phyloP scores from a whole-genome alignment of 2,329 filamentous ascomycete species.

The Fusarium poae region DNA sequence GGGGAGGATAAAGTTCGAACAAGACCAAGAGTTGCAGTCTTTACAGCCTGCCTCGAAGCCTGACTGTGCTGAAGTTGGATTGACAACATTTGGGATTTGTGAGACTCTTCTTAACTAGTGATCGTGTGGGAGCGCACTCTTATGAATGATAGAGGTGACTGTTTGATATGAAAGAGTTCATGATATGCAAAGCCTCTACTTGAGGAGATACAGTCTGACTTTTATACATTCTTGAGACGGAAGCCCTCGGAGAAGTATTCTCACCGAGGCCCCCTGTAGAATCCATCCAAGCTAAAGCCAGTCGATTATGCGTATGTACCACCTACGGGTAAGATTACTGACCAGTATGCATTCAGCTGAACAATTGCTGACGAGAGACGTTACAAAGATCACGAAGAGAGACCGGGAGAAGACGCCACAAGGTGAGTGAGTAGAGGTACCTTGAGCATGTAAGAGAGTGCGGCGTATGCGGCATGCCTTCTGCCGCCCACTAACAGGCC shows the following conservation, averaged over 20 bases:
- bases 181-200: slow-evolving; percentile 13
- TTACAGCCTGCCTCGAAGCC: slow-evolving; percentile 47
- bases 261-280: neutral
- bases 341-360: slow-evolving; percentile 4
- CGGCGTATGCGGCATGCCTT: slow-evolving; percentile 34
- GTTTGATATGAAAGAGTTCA: slow-evolving; percentile 21
- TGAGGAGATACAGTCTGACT: slow-evolving; percentile 26
- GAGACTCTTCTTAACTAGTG: slow-evolving; percentile 16
- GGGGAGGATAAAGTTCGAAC: slow-evolving; percentile 35
- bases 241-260: slow-evolving; percentile 25
- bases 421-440: slow-evolving; percentile 25
- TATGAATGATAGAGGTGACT: slow-evolving; percentile 8
- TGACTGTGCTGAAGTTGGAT: slow-evolving; percentile 43
- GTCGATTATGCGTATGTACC: slow-evolving; percentile 7
- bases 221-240: slow-evolving; percentile 38
- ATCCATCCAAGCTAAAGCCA: neutral
- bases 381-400: slow-evolving; percentile 44
- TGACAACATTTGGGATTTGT: slow-evolving; percentile 47
- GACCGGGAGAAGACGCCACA: slow-evolving; percentile 33
- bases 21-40: slow-evolving; percentile 42
- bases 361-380: slow-evolving; percentile 26
- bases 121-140: neutral
- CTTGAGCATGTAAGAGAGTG: neutral
- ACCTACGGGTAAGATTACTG: slow-evolving; percentile 21
- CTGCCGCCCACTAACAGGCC: slow-evolving; percentile 10